phyloP scores from a whole-genome alignment of 371 early-diverging fungal genomes.

The Capillidium rhysosporum region DNA sequence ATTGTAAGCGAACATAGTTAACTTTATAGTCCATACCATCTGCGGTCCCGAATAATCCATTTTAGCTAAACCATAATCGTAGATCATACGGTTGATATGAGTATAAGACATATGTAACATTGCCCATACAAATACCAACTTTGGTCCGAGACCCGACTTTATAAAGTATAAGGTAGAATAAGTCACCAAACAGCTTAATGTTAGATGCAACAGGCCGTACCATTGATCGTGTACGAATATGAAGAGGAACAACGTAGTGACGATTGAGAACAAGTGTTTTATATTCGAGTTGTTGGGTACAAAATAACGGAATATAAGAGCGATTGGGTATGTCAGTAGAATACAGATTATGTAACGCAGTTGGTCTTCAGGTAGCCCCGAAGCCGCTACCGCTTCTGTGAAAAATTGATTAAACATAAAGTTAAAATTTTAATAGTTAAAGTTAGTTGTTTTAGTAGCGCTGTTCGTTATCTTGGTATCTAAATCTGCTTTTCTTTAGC shows the following conservation, averaged over 20 bases:
- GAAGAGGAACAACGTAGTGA: slow-evolving; percentile 32
- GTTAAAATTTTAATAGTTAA: too few species aligned
- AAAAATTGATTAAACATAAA: too few species aligned
- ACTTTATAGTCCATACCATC: slow-evolving; percentile 80
- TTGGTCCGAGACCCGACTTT: slow-evolving; percentile 27
- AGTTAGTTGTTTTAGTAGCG: too few species aligned
- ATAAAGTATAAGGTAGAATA: slow-evolving; percentile 27
- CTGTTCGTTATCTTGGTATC: too few species aligned
- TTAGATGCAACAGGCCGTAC: slow-evolving; percentile 40
- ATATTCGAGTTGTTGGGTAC: slow-evolving; percentile 20
- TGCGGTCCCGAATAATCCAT: slow-evolving; percentile 74
- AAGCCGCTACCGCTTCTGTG: too few species aligned
- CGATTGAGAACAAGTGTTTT: slow-evolving; percentile 55
- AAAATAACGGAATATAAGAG: slow-evolving; percentile 18
- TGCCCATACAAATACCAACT: slow-evolving; percentile 39
- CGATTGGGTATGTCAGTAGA: slow-evolving; percentile 16
- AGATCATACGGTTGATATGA: slow-evolving; percentile 33
- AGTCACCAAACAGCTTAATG: slow-evolving; percentile 25
- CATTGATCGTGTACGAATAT: slow-evolving; percentile 29
- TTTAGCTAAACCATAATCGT: slow-evolving; percentile 23
- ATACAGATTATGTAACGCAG: slow-evolving; percentile 16
- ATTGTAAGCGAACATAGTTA: slow-evolving; percentile 70
- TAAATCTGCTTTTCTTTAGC: too few species aligned
- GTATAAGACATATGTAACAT: slow-evolving; percentile 44
- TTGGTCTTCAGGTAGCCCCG: slow-evolving; percentile 14